Conservation (phyloP, 2,329 filamentous ascomycete genomes). For the Pseudonectria foliicola region DNA sequence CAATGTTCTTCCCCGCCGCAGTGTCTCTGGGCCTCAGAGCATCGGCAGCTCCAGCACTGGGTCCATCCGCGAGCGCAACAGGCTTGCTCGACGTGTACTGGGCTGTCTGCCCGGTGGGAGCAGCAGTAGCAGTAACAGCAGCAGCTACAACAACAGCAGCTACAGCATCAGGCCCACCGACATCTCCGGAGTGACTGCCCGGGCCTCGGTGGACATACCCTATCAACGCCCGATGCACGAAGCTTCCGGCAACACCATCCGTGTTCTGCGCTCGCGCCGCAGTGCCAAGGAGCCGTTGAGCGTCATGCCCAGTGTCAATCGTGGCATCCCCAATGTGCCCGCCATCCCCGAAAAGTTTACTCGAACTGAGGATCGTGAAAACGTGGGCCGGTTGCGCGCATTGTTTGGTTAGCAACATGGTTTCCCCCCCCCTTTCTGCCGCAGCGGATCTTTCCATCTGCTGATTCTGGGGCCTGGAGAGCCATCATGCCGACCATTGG, state of each 20-base stretch:
- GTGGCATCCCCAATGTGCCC: slow-evolving; percentile 39
- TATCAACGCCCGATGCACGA: too few relatives aligned
- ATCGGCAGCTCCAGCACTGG: too few relatives aligned
- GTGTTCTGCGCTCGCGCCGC: slow-evolving; percentile 19
- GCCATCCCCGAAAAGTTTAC: slow-evolving; percentile 37
- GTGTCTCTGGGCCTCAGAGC: slow-evolving; percentile 19
- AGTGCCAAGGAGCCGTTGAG: slow-evolving; percentile 26
- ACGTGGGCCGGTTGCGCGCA: slow-evolving; percentile 24
- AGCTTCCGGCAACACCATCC: slow-evolving; percentile 6
- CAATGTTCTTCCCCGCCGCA: slow-evolving; percentile 19
- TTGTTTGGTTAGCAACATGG: slow-evolving; percentile 21
- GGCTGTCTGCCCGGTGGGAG: slow-evolving; percentile 14
- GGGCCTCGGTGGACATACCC: slow-evolving; percentile 10
- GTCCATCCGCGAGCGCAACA: slow-evolving; percentile 15
- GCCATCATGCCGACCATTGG: too few relatives aligned
- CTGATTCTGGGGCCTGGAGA: too few relatives aligned
- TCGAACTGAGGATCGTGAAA: slow-evolving; percentile 29
- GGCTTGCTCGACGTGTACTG: slow-evolving; percentile 19
- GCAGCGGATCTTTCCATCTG: too few relatives aligned
- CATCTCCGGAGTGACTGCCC: slow-evolving; percentile 12
- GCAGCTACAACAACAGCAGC: slow-evolving; percentile 11
- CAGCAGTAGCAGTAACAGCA: slow-evolving; percentile 2
- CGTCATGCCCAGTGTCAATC: slow-evolving; percentile 39
- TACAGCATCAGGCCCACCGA: too few relatives aligned
- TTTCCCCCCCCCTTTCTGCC: too few relatives aligned